Evolutionary conservation across 1,284 basidiomycete genomes (phyloP), one percentile per base, ranked within the genome.

Genomic region (Tetrapyrgos nigripes): DNA sequence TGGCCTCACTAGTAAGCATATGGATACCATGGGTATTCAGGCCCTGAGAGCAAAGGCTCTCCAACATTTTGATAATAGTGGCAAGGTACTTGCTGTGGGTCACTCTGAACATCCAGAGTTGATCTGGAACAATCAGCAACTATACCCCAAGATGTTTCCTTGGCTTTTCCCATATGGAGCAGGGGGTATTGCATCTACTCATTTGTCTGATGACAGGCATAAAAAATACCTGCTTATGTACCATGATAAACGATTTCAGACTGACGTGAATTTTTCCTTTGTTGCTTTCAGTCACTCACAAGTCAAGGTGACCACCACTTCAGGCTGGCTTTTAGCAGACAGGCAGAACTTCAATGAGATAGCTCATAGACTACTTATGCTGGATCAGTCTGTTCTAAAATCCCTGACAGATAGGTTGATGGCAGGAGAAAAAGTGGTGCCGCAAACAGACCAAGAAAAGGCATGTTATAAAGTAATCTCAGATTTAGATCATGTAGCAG

Each of bases 111-210:
- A 54, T 24, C 35, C 10, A 6, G 56, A 68, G 45, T 70, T 66
- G 3, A 66, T 73, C 29, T 76, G 70, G 46, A 67, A 72, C 23
- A 76, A 76, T 62, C 68, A 69, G 3, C 65, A 73, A 21, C 35
- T 71, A 35, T 77, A 72, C 61, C 74, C 73, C 5, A 48, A 66
- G 28, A 71, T 74, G 64, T 75, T 74, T 62, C 74, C 75, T 23
- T 77, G 75, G 75, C 57, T 77, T 10, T 78, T 77, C 57, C 76
- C 74, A n/a, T 76, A 76, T 65, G 75, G 75, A 2, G 50, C 63
- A 14, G 75, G 75, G 9, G 72, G 73, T 11, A 63, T 77, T 23
- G 72, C 70, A 13, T 50, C 60, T 23, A 6, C 26, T 14, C 29
- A 26, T 28, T 13, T 72, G 6, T 68, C 66, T n/a, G 67, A 69